These are phyloP conservation scores for Eucalyptus lansdowneana DNA, from an alignment of 345 rosid genomes.

Conservation along the genomic window DNA sequence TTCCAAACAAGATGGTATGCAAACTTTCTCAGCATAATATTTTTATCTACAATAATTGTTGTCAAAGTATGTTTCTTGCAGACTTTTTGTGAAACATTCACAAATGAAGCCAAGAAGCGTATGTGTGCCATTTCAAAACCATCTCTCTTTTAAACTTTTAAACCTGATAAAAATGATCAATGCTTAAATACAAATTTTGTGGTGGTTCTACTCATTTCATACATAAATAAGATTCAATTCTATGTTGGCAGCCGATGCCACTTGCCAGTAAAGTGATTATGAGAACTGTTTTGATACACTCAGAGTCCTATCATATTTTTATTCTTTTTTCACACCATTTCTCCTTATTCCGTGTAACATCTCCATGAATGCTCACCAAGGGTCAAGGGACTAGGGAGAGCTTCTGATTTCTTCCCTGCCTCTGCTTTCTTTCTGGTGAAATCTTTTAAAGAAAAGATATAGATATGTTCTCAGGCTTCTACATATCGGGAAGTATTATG, in stretches of 20 bases:
- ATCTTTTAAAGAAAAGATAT: not conserved
- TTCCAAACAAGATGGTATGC: constrained; percentile 40
- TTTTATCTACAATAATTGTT: not conserved
- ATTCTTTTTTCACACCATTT: too few relatives aligned
- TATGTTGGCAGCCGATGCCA: not conserved
- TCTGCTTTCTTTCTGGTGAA: not conserved
- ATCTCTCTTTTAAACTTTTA: not conserved
- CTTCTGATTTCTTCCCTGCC: not conserved
- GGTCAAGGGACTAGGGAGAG: not conserved
- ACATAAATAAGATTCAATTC: not conserved
- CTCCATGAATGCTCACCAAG: not conserved
- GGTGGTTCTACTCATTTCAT: not conserved
- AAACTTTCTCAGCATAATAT: not conserved
- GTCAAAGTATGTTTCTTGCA: not conserved
- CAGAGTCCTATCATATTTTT: not conserved
- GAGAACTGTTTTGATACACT: not conserved
- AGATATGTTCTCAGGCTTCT: not conserved
- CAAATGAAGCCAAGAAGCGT: not conserved
- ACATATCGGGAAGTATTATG: not conserved
- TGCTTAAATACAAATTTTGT: not conserved
- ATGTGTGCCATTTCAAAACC: not conserved
- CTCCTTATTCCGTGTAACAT: not conserved
- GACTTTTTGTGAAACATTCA: not conserved
- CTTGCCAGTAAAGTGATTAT: not conserved
- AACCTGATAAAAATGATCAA: not conserved